Evolutionary conservation across 169 alveolate species (phyloP).

Genomic region (Cryptosporidium viatorum): DNA sequence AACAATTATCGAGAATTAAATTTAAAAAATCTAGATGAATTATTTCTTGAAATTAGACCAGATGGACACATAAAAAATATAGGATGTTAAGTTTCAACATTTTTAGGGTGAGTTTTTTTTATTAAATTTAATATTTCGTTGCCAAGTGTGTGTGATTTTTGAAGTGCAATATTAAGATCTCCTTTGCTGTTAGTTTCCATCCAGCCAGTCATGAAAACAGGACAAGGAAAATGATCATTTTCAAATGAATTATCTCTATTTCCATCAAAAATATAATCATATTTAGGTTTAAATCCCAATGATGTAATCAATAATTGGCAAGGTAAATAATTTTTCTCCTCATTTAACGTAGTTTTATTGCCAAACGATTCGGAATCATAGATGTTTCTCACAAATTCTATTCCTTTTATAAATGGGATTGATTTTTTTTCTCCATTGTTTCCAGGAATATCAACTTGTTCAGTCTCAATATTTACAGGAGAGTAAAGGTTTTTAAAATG

Average conservation of each 20-base stretch:
- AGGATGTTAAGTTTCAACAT: background rate
- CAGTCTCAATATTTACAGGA: slow-evolving; percentile 36
- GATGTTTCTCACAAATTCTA: slow-evolving; percentile 10
- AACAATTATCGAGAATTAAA: slow-evolving; percentile 3
- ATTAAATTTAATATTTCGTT: slow-evolving; percentile 2
- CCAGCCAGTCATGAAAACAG: slow-evolving; percentile 63
- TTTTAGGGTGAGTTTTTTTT: slow-evolving; percentile 6
- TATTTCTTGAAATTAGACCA: slow-evolving; percentile 14
- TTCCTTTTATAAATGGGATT: slow-evolving; percentile 43
- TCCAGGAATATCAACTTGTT: background rate
- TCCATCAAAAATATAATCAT: slow-evolving; percentile 7
- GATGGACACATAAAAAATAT: slow-evolving; percentile 8
- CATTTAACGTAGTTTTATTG: background rate
- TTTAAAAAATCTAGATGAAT: background rate
- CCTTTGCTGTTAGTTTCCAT: slow-evolving; percentile 68
- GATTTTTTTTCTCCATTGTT: background rate
- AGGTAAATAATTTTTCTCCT: background rate
- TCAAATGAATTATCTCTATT: background rate
- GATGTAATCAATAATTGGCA: slow-evolving; percentile 69
- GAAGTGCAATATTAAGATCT: slow-evolving; percentile 7
- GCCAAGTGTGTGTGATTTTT: background rate
- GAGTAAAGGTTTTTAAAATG: slow-evolving; percentile 12
- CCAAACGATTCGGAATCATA: background rate
- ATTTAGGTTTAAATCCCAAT: slow-evolving; percentile 38
- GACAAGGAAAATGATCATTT: background rate